Base-by-base conservation (phyloP, 2,329 filamentous ascomycete species). In the Beauveria sp. region DNA sequence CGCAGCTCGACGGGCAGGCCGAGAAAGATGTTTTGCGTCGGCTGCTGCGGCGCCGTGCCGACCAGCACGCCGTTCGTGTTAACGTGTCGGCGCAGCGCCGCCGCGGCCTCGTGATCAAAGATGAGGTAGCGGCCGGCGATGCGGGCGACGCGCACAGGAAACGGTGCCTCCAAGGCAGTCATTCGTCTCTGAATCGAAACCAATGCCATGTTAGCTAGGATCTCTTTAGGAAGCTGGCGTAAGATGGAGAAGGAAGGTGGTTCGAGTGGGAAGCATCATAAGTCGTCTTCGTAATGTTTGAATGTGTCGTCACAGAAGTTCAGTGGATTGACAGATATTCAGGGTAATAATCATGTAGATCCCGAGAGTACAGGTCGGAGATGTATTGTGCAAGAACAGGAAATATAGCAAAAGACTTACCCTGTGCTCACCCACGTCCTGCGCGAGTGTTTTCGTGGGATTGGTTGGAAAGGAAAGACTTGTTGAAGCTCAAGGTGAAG, bases 11-110 rank as follows among this genome's bases (percentile, higher is more conserved):
- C 77, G 3, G 95, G 95, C 55, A 98, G 77, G 51, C 93, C 91
- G 63, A 93, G 83, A 72, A 98, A 98, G 62, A 96, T 84, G 76
- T 96, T 98, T 76, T 99, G 95, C 68, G 96, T 93, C 6, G 93
- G 92, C 62, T 91, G 88, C 75, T 98, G 93, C 2, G 95, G 93
- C 34, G 96, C 86, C 8, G 90, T 93, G 62, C 95, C 95, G 63
- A 90, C 87, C 61, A 96, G 81, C 38, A 95, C 88, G 65, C 92
- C 92, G 70, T 89, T 93, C 69, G 96, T 91, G 72, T 91, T 87
- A 77, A 96, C 84, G 68, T 86, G 80, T 65, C 90, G 86, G 66
- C 95, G 89, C 65, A 96, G 80, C 72, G 88, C 83, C 68, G 89
- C 87, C 64, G 92, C 88, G 66, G 87, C 86, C 71, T 92, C 85